Conservation (phyloP, 108 stramenopile genomes). For the Asterionellopsis glacialis region DNA sequence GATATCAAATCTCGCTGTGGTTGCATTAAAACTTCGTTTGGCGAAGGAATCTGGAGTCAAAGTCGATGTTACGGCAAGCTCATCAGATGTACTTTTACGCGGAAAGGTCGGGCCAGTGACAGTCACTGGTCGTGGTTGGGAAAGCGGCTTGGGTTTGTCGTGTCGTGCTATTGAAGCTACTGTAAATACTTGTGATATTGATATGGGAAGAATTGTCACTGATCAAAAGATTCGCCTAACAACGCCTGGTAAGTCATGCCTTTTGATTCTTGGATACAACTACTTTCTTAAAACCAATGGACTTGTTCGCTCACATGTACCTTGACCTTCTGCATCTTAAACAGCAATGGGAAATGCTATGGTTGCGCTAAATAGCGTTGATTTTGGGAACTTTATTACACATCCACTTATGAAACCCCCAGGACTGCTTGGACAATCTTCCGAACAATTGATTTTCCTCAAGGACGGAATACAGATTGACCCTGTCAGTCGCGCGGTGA, state of each 20-base stretch:
- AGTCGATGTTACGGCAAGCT: constrained; percentile 38
- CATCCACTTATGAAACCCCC: constrained; percentile 51
- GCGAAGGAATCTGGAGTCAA: constrained; percentile 32
- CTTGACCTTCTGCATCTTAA: too few species aligned
- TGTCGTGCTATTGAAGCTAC: constrained; percentile 57
- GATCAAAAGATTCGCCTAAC: constrained; percentile 43
- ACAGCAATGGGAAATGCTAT: constrained; percentile 47
- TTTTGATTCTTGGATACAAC: background rate
- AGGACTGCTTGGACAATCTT: background rate
- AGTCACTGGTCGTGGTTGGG: constrained; percentile 48
- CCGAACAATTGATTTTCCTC: constrained; percentile 22
- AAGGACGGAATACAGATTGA: constrained; percentile 33
- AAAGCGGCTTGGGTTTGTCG: constrained; percentile 34
- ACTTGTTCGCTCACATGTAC: too few species aligned
- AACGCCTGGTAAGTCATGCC: constrained; percentile 23
- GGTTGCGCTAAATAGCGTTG: constrained; percentile 39
- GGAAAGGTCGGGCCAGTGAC: constrained; percentile 50
- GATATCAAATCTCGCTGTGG: constrained; percentile 47
- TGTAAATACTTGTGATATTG: constrained; percentile 42
- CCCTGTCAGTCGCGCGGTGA: constrained; percentile 10
- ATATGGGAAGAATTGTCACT: constrained; percentile 27
- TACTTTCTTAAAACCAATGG: background rate
- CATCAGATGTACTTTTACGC: constrained; percentile 20
- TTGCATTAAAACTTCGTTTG: constrained; percentile 43
- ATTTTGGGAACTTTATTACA: constrained; percentile 59